Percentiles rank a stretch among this genome's conserved stretches.
Evolutionary conservation across 805 yeast genomes (phyloP).

Genomic region (Pichia cephalocereana): DNA sequence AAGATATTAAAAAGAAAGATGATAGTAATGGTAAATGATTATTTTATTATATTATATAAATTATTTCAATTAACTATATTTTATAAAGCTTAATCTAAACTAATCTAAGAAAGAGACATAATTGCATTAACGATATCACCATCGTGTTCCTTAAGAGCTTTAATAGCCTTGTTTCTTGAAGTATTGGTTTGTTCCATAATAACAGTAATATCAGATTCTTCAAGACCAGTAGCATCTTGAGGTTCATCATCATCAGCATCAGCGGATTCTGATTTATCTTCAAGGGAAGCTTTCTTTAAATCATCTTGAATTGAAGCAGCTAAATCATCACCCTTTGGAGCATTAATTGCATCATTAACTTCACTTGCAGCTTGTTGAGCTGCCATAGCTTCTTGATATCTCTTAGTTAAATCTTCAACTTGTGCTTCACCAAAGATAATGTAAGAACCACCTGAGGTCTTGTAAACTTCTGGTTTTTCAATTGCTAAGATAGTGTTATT

Average conservation of each 20-base stretch:
- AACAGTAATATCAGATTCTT: constrained; percentile 72
- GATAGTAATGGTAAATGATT: not conserved
- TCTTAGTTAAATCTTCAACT: constrained; percentile 86
- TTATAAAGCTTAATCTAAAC: too few relatives aligned
- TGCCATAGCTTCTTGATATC: constrained; percentile 76
- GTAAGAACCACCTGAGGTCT: constrained; percentile 86
- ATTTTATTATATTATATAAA: not conserved
- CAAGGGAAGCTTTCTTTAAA: constrained; percentile 52
- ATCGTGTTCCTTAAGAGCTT: constrained; percentile 79
- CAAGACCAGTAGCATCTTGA: constrained; percentile 79
- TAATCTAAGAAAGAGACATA: constrained; percentile 50
- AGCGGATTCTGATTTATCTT: constrained; percentile 30
- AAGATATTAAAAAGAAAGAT: not conserved
- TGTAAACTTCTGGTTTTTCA: constrained; percentile 92
- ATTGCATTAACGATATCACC: constrained; percentile 96
- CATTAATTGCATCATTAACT: constrained; percentile 32
- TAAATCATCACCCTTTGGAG: constrained; percentile 54
- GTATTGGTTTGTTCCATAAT: constrained; percentile 88
- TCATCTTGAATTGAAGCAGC: constrained; percentile 64
- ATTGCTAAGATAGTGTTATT: constrained; percentile 87
- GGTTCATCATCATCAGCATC: constrained; percentile 38
- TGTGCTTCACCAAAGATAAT: constrained; percentile 97
- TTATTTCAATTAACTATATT: constrained; percentile 3
- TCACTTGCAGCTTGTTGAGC: constrained; percentile 57
- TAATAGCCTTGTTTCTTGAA: constrained; percentile 82